A percentile compares a stretch with the other conserved stretches of the same genome.
Evolutionary conservation across 495 filamentous ascomycete genomes (phyloP).

Genomic region (Penicillium goetzii): DNA sequence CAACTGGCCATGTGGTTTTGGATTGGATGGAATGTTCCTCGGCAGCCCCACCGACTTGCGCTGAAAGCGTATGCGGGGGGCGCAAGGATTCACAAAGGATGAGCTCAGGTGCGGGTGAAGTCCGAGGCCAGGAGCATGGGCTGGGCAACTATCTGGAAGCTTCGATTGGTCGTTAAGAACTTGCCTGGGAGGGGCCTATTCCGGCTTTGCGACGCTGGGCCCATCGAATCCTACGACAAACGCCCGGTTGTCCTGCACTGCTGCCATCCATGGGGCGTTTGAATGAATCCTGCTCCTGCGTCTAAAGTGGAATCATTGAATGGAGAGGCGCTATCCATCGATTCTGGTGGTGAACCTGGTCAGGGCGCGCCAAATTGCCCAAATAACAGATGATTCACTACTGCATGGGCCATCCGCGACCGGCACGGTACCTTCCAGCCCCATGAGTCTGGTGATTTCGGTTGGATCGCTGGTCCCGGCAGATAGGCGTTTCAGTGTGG

Average conservation of each 20-base stretch:
- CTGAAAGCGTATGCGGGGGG: conserved; percentile 1
- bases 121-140: background rate
- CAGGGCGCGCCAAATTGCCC: background rate
- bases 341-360: background rate
- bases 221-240: background rate
- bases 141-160: background rate
- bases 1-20: background rate
- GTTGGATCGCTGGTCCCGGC: conserved; percentile 3
- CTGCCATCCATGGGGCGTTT: background rate
- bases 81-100: background rate
- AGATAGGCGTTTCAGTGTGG: conserved; percentile 10
- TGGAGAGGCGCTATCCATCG: background rate
- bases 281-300: background rate
- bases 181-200: background rate
- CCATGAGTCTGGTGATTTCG: conserved; percentile 7
- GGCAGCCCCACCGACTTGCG: conserved; percentile 2
- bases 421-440: background rate
- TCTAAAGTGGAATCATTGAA: too few relatives aligned
- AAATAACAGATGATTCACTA: background rate
- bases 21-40: conserved; percentile 2
- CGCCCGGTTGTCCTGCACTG: background rate
- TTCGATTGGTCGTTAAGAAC: background rate
- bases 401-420: background rate
- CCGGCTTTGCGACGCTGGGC: background rate
- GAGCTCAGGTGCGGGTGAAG: background rate